These are phyloP conservation scores for Exophiala xenobiotica DNA, from an alignment of 2,329 filamentous ascomycete genomes.

Conservation along the genomic window DNA sequence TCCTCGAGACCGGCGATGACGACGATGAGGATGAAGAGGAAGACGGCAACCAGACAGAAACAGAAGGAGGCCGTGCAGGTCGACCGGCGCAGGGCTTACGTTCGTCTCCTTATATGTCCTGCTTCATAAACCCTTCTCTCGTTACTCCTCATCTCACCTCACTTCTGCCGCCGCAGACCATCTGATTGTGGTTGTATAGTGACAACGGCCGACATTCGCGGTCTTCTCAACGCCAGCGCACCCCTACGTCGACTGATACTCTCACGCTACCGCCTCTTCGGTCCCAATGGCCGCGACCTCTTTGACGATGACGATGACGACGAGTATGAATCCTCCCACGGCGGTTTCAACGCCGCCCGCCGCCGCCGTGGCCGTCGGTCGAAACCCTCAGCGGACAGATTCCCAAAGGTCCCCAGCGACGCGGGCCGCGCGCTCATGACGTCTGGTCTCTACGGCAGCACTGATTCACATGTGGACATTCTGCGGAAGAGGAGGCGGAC, in stretches of 20 bases:
- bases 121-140: not conserved
- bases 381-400: slow-evolving; percentile 51
- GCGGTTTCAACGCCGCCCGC: slow-evolving; percentile 39
- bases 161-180: not conserved
- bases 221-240: slow-evolving; percentile 35
- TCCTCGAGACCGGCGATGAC: slow-evolving; percentile 50
- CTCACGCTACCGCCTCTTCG: slow-evolving; percentile 32
- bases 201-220: slow-evolving; percentile 24
- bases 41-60: slow-evolving; percentile 55
- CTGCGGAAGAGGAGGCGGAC: slow-evolving; percentile 57
- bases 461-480: slow-evolving; percentile 55
- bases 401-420: slow-evolving; percentile 82
- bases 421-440: slow-evolving; percentile 76
- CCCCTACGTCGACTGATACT: slow-evolving; percentile 52
- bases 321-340: slow-evolving; percentile 36
- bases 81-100: slow-evolving; percentile 19
- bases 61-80: slow-evolving; percentile 31
- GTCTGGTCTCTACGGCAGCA: slow-evolving; percentile 74
- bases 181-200: slow-evolving; percentile 5
- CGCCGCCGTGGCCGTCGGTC: slow-evolving; percentile 46
- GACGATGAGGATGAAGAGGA: slow-evolving; percentile 63
- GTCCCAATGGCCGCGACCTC: slow-evolving; percentile 35
- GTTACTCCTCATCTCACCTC: too few relatives aligned
- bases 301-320: slow-evolving; percentile 37
- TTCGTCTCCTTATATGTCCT: not conserved